Percentiles rank a stretch among this genome's conserved stretches.
Conservation (phyloP, 2,329 filamentous ascomycete genomes). For the Lachnellula subtilissima region DNA sequence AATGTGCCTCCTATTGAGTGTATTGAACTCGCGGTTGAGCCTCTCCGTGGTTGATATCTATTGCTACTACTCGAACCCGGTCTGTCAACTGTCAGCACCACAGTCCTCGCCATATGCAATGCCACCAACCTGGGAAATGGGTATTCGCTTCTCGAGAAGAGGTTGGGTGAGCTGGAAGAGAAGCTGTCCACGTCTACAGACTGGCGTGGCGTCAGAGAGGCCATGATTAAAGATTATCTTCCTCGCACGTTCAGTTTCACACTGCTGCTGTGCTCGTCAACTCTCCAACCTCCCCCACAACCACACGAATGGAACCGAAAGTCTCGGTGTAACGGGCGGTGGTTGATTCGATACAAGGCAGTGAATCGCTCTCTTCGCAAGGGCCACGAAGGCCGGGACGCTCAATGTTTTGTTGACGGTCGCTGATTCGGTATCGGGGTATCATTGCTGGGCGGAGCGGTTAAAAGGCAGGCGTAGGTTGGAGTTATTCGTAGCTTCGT, state of each 20-base stretch:
- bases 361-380: background rate
- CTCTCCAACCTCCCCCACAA: conserved; percentile 23
- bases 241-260: background rate
- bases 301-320: conserved; percentile 4
- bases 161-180: conserved; percentile 34
- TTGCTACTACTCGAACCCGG: conserved; percentile 27
- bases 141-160: conserved; percentile 41
- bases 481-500: background rate
- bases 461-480: background rate
- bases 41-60: conserved; percentile 56
- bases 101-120: conserved; percentile 33
- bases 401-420: conserved; percentile 19
- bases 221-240: conserved; percentile 30
- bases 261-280: conserved; percentile 1
- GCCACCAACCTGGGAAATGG: conserved; percentile 48
- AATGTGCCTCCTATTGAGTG: conserved; percentile 81
- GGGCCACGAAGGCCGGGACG: conserved; percentile 21
- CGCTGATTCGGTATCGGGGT: conserved; percentile 25
- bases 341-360: background rate
- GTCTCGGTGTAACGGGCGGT: background rate
- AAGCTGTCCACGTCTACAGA: conserved; percentile 47
- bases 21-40: conserved; percentile 82
- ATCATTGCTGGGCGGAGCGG: conserved; percentile 27
- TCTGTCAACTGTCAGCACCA: conserved; percentile 33
- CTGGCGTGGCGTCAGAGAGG: conserved; percentile 39